Evolutionary conservation across 2,329 filamentous ascomycete species (phyloP), one percentile per base, ranked within the genome.

Genomic region (Fusarium annulatum): DNA sequence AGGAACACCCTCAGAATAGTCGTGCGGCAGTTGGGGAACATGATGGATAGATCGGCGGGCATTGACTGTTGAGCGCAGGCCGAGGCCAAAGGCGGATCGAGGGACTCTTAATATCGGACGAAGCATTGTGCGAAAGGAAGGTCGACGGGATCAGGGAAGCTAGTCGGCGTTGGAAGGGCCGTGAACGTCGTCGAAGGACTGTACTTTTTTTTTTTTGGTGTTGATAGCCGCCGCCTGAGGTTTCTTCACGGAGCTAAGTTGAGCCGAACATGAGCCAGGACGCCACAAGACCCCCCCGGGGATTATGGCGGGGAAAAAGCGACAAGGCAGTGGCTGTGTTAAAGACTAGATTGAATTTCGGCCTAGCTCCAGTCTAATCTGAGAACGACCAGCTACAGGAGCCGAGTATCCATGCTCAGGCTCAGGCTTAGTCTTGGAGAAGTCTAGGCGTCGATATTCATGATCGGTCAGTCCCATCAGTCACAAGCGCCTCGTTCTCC

Each of bases 1-100:
- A n/a, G 90, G 88, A 10, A 97, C 86, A 67, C 87, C 88, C 49
- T 86, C 66, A 57, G 81, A 80, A 83, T 83, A 87, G 74, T 86
- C 80, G 63, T 88, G 84, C 39, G 76, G 77, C 72, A 89, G 82
- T 42, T 77, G 57, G n/a, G 87, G 86, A 30, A 89, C 79, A 46
- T 80, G 69, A 77, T 90, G 88, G 55, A 87, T 73, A 53, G 83
- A 83, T 71, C 87, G 84, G 61, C 82, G 75, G 67, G 76, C 73
- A 71, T 77, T 77, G 79, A 77, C 69, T 77, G 77, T 73, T 55
- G 83, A 81, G 78, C 80, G 78, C 73, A 79, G 74, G 76, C 78
- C 80, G 66, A 82, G 72, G 75, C 82, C 80, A 65, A 81, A 82
- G 78, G 79, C 80, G 68, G 80, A 79, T 74, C 84, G 83, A 69